Base-by-base conservation (phyloP, 371 early-diverging fungal species). In the Funneliformis caledonium region DNA sequence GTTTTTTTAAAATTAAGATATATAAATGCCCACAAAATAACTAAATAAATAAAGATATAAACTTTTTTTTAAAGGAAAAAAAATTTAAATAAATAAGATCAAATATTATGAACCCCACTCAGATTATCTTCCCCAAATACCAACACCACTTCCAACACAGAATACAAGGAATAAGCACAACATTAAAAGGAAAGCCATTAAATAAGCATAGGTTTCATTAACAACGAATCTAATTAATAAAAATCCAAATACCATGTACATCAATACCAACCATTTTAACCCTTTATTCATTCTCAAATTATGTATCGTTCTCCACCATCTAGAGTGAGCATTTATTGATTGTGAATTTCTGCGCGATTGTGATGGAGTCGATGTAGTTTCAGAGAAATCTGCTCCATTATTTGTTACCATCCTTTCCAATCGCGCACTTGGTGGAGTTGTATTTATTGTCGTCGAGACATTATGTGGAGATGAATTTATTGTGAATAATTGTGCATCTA, bases 401-500 rank as follows among this genome's bases (percentile, higher is more conserved):
- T 47, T n/a, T 9, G 70, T 22, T 43, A 70, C 45, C 19, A 70
- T 45, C 11, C 70, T 42, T 45, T 70, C 47, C 4, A 70, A 42
- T 22, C 45, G 47, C 5, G 22, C 8, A 70, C 70, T 42, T 19
- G 65, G 65, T 14, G 67, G 70, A 9, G 70, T 47, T 19, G 37
- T 3, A 14, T 43, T 43, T 16, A 47, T 6, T 11, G 47, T 22
- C 11, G 45, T 12, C 2, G 42, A 45, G 12, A 19, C 14, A 68
- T 42, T 70, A n/a, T 70, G 65, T 64, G 77, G 11, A 5, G 33
- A 65, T 31, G 65, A 14, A 64, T 77, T 61, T 37, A 85, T 83
- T 5, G 85, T 83, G 70, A 95, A 96, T 59, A 96, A 82, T 47
- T 94, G 90, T 7, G 93, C 90, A 72, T 96, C 96, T 65, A 88